Percentiles rank a stretch among this genome's conserved stretches.
Evolutionary conservation across 2,329 filamentous ascomycete species (phyloP).

Genomic region (Teratosphaeria epicoccoides): DNA sequence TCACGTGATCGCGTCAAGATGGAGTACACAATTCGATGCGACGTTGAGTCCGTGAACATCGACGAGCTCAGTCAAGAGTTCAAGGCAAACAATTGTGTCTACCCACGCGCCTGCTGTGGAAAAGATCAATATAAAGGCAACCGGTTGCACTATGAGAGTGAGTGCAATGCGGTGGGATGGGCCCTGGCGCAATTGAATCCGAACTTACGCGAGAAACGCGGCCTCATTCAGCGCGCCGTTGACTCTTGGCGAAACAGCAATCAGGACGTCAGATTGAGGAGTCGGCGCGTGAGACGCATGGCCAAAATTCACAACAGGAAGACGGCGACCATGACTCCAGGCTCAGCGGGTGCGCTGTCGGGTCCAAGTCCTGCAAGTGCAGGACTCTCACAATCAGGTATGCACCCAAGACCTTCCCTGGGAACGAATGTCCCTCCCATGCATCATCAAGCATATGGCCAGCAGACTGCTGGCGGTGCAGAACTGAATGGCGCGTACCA

Average conservation of each 20-base stretch:
- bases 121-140: constrained; percentile 97
- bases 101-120: constrained; percentile 83
- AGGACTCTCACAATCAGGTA: constrained; percentile 52
- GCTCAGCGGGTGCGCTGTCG: constrained; percentile 46
- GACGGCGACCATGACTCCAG: constrained; percentile 14
- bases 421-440: constrained; percentile 41
- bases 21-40: constrained; percentile 97
- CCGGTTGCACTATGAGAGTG: constrained; percentile 88
- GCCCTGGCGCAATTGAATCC: constrained; percentile 88
- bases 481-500: constrained; percentile 97
- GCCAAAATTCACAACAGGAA: constrained; percentile 81
- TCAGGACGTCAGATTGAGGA: constrained; percentile 82
- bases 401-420: constrained; percentile 48
- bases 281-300: constrained; percentile 84
- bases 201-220: constrained; percentile 81
- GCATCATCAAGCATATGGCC: constrained; percentile 66
- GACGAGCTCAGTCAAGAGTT: constrained; percentile 78
- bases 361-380: constrained; percentile 48
- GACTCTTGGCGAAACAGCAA: constrained; percentile 99
- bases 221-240: constrained; percentile 90
- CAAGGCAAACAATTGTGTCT: constrained; percentile 97
- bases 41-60: constrained; percentile 91
- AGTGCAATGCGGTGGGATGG: constrained; percentile 99
- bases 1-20: constrained; percentile 96
- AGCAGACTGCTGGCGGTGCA: constrained; percentile 54